Evolutionary conservation across 805 yeast genomes (phyloP), one percentile per base, ranked within the genome.

Genomic region (Henningerozyma blattae): DNA sequence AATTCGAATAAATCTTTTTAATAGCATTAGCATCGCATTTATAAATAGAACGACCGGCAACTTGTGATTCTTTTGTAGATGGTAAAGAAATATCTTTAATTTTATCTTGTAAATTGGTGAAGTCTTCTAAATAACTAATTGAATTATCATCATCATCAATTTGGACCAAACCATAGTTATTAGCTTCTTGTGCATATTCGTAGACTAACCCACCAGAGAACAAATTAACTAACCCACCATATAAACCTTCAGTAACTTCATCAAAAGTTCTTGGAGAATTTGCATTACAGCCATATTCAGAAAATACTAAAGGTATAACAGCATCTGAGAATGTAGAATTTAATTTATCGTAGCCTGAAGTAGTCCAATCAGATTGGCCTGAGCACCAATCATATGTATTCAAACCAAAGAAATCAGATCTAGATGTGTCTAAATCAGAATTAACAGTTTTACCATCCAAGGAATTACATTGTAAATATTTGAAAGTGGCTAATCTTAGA

Each of bases 141-240:
- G 62, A 57, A 19, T 67, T 65, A 33, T 68, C 66, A 18, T 48
- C 40, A 26, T 56, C 57, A 36, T 61, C 66, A 22, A 77, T 57
- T 16, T 64, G 56, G 26, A 78, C 85, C 40, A 87, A 68, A 15
- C 96, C 96, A 49, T 83, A 87, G 48, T 82, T 56, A 44, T 77
- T 72, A 12, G 63, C 69, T 58, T 85, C 95, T 52, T 81, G 71
- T 13, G 83, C 71, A 61, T 79, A 87, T 61, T 87, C 94, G 59
- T 86, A 87, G n/a, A 87, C 94, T 39, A 87, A 68, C 12, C 95
- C 95, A 45, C 97, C 96, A 33, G 86, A 73, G 49, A 87, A 74
- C 5, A 76, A 70, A 35, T 68, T 52, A 32, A 74, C 53, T 60
- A 89, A 68, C 15, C 84, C 75, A 32, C 75, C 77, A 48, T 72